Percentiles rank a stretch among this genome's conserved stretches.
These are phyloP conservation scores for Triticum monococcum DNA, from an alignment of 176 grass and related monocot genomes.

Conservation along the genomic window DNA sequence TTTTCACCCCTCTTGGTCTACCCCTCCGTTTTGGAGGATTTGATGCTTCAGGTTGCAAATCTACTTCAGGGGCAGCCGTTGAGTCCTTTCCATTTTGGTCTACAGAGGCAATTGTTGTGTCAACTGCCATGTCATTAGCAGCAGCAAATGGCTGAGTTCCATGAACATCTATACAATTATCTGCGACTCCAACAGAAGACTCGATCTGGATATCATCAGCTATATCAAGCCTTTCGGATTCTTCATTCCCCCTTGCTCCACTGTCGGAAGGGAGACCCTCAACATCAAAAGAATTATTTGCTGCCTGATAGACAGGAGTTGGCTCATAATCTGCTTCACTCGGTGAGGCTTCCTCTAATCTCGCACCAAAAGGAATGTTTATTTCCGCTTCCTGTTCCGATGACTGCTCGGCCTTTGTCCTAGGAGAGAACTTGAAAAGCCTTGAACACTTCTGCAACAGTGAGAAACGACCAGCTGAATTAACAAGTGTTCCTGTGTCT, in stretches of 20 bases:
- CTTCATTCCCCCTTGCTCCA: conserved; percentile 47
- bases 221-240: conserved; percentile 41
- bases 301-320: conserved; percentile 62
- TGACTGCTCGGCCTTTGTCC: conserved; percentile 46
- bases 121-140: conserved; percentile 26
- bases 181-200: conserved; percentile 71
- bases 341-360: conserved; percentile 68
- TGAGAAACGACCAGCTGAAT: conserved; percentile 63
- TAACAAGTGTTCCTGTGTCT: conserved; percentile 36
- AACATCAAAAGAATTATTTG: conserved; percentile 45
- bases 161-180: conserved; percentile 65
- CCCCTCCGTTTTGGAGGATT: conserved; percentile 44
- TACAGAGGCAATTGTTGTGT: conserved; percentile 36
- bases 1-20: conserved; percentile 55
- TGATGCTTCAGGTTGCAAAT: conserved; percentile 48
- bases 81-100: conserved; percentile 61
- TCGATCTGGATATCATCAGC: conserved; percentile 55
- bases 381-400: conserved; percentile 46
- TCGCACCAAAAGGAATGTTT: conserved; percentile 48
- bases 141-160: conserved; percentile 38
- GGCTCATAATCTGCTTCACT: conserved; percentile 62
- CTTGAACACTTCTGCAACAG: conserved; percentile 79
- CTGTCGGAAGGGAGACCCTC: conserved; percentile 38
- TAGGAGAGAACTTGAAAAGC: conserved; percentile 74
- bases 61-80: conserved; percentile 30